Evolutionary conservation across 768 basidiomycete genomes (phyloP).

Genomic region (Mycena chlorophos): DNA sequence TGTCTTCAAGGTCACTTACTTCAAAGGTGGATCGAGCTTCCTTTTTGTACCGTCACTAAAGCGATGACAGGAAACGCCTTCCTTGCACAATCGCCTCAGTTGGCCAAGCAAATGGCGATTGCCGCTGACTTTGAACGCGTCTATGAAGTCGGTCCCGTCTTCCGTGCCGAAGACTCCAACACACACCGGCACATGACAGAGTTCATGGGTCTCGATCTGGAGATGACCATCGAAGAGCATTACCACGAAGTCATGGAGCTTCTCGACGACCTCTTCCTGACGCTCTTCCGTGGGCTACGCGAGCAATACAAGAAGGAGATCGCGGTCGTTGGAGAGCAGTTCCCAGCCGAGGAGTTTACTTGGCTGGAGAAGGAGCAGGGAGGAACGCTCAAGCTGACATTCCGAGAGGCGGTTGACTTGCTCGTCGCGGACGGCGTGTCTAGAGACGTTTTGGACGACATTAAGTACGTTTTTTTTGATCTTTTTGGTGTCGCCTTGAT

Average conservation of each 20-base stretch:
- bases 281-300: slow-evolving; percentile 83
- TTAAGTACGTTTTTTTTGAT: slow-evolving; percentile 57
- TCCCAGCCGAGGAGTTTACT: slow-evolving; percentile 94
- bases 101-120: slow-evolving; percentile 99
- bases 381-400: slow-evolving; percentile 82
- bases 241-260: slow-evolving; percentile 97
- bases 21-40: slow-evolving; percentile 81
- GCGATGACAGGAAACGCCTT: slow-evolving; percentile 71
- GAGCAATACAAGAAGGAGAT: slow-evolving; percentile 82
- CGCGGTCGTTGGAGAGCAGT: slow-evolving; percentile 77
- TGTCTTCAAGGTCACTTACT: slow-evolving; percentile 97
- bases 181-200: slow-evolving; percentile 98
- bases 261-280: slow-evolving; percentile 82
- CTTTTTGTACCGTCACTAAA: not conserved
- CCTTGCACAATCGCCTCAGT: slow-evolving; percentile 95
- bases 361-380: slow-evolving; percentile 84
- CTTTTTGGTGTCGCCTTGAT: not conserved
- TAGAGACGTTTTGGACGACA: slow-evolving; percentile 80
- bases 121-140: slow-evolving; percentile 98
- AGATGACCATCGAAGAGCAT: slow-evolving; percentile 98
- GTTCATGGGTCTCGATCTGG: slow-evolving; percentile 97
- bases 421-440: slow-evolving; percentile 84
- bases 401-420: slow-evolving; percentile 84
- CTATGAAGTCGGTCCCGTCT: slow-evolving; percentile 95
- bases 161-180: slow-evolving; percentile 96